Conservation (phyloP, 768 basidiomycete genomes). For the Boletellus sp. region DNA sequence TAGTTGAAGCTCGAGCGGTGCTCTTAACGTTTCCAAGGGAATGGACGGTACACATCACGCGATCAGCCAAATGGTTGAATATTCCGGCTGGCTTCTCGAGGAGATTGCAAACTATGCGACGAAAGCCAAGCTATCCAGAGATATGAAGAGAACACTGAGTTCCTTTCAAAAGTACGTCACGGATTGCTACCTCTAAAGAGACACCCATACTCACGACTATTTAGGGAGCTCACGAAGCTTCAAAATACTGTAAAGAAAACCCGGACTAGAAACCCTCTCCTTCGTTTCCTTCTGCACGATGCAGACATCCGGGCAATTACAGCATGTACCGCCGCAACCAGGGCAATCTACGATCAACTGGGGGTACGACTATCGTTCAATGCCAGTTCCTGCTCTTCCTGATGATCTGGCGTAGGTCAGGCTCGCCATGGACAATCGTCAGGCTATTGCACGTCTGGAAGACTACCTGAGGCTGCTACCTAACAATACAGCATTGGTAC, state of each 20-base stretch:
- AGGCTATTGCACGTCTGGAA: conserved; percentile 7
- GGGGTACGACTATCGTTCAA: neutral
- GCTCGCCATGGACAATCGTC: conserved; percentile 10
- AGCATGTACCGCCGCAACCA: conserved; percentile 12
- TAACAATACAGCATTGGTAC: neutral
- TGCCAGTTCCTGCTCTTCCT: neutral
- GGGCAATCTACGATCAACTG: conserved; percentile 1
- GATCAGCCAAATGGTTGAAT: conserved; percentile 11
- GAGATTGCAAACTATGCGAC: conserved; percentile 3
- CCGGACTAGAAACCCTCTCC: neutral
- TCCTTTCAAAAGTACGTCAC: conserved; percentile 7
- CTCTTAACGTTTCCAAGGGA: conserved; percentile 4
- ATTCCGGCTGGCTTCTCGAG: conserved; percentile 12
- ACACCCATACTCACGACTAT: neutral
- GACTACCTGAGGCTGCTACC: conserved; percentile 3
- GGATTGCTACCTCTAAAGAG: neutral
- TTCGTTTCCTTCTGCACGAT: conserved; percentile 10
- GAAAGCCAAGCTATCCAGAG: neutral
- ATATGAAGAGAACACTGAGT: conserved; percentile 2
- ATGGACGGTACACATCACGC: conserved; percentile 13
- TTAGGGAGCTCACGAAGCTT: conserved; percentile 10
- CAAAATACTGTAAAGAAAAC: conserved; percentile 7
- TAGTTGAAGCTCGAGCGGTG: neutral
- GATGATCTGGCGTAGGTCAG: conserved; percentile 5
- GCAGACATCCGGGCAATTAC: conserved; percentile 8